Percentiles rank a stretch among this genome's conserved stretches.
These are phyloP conservation scores for Neoboletus brunneissimus DNA, from an alignment of 768 basidiomycete species.

Conservation along the genomic window DNA sequence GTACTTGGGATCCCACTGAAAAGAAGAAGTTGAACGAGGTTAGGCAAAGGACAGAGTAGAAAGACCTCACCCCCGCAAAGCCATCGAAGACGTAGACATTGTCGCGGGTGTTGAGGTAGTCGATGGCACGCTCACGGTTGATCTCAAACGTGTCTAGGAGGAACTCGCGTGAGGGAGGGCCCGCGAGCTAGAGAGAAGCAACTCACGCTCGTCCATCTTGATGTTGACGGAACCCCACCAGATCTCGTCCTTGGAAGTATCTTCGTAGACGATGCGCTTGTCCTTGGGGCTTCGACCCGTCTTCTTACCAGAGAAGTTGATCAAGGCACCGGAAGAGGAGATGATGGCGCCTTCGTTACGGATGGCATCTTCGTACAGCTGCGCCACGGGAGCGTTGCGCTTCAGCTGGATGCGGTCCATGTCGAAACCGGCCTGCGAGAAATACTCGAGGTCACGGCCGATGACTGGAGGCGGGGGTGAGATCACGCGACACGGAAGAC, in stretches of 20 bases:
- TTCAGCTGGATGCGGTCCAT: conserved; percentile 97
- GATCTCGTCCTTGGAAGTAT: conserved; percentile 92
- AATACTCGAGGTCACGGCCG: conserved; percentile 91
- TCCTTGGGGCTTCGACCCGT: conserved; percentile 97
- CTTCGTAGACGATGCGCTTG: conserved; percentile 99
- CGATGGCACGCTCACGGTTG: conserved; percentile 97
- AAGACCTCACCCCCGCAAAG: conserved; percentile 70
- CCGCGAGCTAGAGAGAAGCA: not conserved
- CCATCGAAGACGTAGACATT: conserved; percentile 99
- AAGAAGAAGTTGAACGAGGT: not conserved
- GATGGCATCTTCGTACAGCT: conserved; percentile 96
- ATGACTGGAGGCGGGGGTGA: conserved; percentile 54
- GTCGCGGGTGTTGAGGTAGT: conserved; percentile 97
- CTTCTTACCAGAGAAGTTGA: conserved; percentile 99
- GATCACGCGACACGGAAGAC: conserved; percentile 5
- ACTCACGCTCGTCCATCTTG: conserved; percentile 93
- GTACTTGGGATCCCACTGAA: conserved; percentile 96
- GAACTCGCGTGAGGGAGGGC: conserved; percentile 1
- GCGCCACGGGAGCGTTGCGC: conserved; percentile 86
- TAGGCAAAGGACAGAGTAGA: not conserved
- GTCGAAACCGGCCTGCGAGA: conserved; percentile 99
- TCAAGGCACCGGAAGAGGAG: conserved; percentile 91
- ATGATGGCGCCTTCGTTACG: conserved; percentile 98
- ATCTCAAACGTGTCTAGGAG: conserved; percentile 94
- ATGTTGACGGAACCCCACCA: conserved; percentile 99